Conservation (phyloP, 345 rosid genomes). For the Gossypium bickii region DNA sequence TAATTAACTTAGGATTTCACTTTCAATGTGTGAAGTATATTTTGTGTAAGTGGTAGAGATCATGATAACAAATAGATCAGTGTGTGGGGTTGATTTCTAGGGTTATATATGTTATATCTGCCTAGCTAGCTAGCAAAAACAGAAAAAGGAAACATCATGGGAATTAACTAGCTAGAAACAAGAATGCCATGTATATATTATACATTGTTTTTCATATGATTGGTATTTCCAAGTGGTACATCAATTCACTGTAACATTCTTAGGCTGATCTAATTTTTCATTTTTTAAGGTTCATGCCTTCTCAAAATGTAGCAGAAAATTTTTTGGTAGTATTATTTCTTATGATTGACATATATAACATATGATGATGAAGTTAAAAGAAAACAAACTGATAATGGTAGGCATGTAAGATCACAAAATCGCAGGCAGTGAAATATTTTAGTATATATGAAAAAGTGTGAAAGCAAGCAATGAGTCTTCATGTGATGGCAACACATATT, state of each 20-base stretch:
- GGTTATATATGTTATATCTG: slow-evolving; percentile 5
- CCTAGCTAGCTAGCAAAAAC: neutral
- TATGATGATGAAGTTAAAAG: neutral
- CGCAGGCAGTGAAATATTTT: neutral
- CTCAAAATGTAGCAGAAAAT: too few relatives aligned
- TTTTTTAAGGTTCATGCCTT: too few relatives aligned
- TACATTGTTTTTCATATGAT: too few relatives aligned
- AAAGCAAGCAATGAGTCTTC: slow-evolving; percentile 9
- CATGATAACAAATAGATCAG: slow-evolving; percentile 8
- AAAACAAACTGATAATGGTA: neutral
- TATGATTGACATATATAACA: neutral
- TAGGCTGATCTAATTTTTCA: too few relatives aligned
- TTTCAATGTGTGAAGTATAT: neutral
- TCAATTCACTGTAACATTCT: too few relatives aligned
- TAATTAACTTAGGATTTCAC: slow-evolving; percentile 10
- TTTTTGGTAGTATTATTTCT: too few relatives aligned
- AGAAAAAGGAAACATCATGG: neutral
- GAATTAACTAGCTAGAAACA: neutral
- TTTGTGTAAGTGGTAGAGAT: neutral
- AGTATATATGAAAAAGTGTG: slow-evolving; percentile 8
- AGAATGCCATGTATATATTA: neutral
- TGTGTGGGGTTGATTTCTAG: slow-evolving; percentile 8
- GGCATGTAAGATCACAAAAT: neutral
- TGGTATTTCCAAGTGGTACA: too few relatives aligned
- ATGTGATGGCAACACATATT: slow-evolving; percentile 5